phyloP scores from a whole-genome alignment of 305 asterid genomes.

The Petunia hybrid region DNA sequence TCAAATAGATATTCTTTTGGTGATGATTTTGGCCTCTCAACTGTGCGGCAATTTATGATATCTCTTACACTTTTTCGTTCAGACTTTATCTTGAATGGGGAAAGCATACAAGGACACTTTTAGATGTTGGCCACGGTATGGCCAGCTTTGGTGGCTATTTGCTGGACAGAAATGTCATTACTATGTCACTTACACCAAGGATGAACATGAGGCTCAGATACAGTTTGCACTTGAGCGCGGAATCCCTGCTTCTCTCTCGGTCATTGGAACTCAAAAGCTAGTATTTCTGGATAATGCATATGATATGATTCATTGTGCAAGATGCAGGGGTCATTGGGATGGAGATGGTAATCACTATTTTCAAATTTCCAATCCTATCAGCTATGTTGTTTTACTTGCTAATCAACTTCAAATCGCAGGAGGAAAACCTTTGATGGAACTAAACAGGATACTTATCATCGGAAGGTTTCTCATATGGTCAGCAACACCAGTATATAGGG shows the following conservation, averaged over 20 bases:
- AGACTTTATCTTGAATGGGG: slow-evolving; percentile 85
- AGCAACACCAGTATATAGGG: slow-evolving; percentile 84
- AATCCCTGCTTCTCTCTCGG: slow-evolving; percentile 83
- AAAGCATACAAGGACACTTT: slow-evolving; percentile 72
- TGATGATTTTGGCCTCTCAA: too few species aligned
- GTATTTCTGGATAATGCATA: too few species aligned
- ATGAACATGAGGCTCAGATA: slow-evolving; percentile 97
- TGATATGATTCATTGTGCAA: too few species aligned
- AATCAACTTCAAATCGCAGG: slow-evolving; percentile 62
- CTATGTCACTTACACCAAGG: slow-evolving; percentile 95
- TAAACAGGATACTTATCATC: slow-evolving; percentile 85
- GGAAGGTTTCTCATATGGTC: slow-evolving; percentile 95
- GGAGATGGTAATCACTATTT: slow-evolving; percentile 89
- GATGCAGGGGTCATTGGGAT: slow-evolving; percentile 95
- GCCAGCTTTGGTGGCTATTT: slow-evolving; percentile 90
- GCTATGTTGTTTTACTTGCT: too few species aligned
- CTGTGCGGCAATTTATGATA: too few species aligned
- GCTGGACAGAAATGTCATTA: slow-evolving; percentile 69
- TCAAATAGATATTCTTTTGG: too few species aligned
- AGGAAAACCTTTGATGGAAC: slow-evolving; percentile 83
- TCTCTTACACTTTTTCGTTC: neutral
- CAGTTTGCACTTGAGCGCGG: slow-evolving; percentile 96
- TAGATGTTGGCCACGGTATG: slow-evolving; percentile 97
- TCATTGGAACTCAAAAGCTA: too few species aligned
- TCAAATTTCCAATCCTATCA: too few species aligned